phyloP scores from a whole-genome alignment of 2,329 filamentous ascomycete species.

The Sporothrix brasiliensis region DNA sequence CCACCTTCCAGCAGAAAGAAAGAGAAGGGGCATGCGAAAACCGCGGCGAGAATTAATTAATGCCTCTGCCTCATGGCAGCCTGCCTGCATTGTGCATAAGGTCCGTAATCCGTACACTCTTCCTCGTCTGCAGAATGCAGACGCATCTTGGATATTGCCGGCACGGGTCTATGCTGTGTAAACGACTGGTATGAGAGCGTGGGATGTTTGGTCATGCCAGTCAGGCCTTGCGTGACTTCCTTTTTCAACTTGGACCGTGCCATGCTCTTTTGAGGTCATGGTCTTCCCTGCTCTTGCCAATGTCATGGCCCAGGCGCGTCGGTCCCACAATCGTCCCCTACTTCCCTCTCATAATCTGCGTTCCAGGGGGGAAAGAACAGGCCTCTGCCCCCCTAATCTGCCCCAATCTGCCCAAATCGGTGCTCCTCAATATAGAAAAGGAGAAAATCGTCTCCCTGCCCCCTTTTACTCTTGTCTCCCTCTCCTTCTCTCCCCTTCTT shows the following conservation, averaged over 20 bases:
- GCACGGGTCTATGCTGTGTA: slow-evolving; percentile 3
- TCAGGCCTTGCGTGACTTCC: background rate
- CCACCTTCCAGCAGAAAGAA: slow-evolving; percentile 2
- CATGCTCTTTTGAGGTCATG: background rate
- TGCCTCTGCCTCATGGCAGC: slow-evolving; percentile 6
- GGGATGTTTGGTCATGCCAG: slow-evolving; percentile 16
- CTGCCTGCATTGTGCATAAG: background rate
- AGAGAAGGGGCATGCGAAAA: background rate
- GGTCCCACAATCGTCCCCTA: slow-evolving; percentile 21
- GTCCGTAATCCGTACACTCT: background rate
- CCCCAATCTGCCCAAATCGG: background rate
- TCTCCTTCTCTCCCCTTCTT: slow-evolving; percentile 1
- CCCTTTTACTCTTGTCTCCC: background rate
- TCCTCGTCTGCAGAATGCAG: background rate
- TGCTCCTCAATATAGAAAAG: slow-evolving; percentile 18
- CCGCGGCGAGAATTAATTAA: background rate
- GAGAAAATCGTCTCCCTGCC: slow-evolving; percentile 2
- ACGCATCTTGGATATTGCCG: background rate
- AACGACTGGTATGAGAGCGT: background rate
- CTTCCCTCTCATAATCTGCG: slow-evolving; percentile 23
- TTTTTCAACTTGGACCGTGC: slow-evolving; percentile 9
- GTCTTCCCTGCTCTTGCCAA: slow-evolving; percentile 22
- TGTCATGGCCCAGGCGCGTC: background rate
- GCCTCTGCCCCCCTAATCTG: slow-evolving; percentile 13
- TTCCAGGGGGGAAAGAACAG: slow-evolving; percentile 8